Base-by-base conservation (phyloP, 2,329 filamentous ascomycete species). In the Seiridium cupressi region DNA sequence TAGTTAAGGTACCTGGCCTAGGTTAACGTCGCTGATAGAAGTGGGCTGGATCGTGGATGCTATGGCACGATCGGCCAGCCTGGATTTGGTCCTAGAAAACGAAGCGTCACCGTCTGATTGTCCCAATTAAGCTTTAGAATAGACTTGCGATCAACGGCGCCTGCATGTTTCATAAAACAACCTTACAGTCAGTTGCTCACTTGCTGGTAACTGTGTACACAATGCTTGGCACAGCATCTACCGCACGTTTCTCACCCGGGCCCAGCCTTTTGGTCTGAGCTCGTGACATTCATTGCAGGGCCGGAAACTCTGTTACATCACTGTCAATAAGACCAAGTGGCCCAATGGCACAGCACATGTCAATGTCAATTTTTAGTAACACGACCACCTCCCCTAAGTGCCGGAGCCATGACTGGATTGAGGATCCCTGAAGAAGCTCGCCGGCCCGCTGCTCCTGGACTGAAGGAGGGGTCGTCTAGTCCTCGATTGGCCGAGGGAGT, bases 401-500 rank as follows among this genome's bases (percentile, higher is more conserved):
- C 53, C 53, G 53, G 53, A 38, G 53, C 53, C 53, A 48, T 44
- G 34, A 42, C 53, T 55, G 34, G n/a, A 55, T 55, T 38, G 7
- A 55, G 53, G 53, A 55, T 38, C 53, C 53, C 40, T 55, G 53
- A 18, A 26, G 26, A 32, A 55, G 32, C 38, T 44, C 40, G 36
- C 31, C 51, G 53, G 53, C 53, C 53, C 53, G 53, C 53, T 42
- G 53, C 53, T 55, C 53, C 53, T 44, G 53, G 53, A n/a, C 10
- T 7, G 53, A 55, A 5, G 38, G 51, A 34, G 53, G 53, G 36
- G 38, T 55, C 11, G 11, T 36, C 49, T 35, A 53, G 49, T 53
- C 32, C 35, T 31, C 49, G 32, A 53, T 53, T 53, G 49, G 49
- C 49, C 18, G 8, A 35, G 18, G 32, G 4, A 18, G 44, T 31